Conservation (phyloP, 192 early-diverging fungal species). For the Linnemannia exigua region DNA sequence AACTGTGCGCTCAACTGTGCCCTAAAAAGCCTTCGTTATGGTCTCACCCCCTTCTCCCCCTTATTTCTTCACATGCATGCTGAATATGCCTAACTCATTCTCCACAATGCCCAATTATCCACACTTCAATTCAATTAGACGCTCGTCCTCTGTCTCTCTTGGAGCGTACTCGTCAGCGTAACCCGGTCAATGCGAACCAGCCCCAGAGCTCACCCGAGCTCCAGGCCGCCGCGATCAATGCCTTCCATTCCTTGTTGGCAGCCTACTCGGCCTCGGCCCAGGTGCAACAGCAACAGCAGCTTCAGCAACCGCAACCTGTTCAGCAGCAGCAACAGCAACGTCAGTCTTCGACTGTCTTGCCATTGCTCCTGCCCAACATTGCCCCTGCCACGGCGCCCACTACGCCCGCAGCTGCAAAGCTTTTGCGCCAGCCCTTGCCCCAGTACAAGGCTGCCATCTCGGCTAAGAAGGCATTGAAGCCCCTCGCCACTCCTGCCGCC, state of each 20-base stretch:
- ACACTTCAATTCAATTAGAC: constrained; percentile 12
- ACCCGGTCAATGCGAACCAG: constrained; percentile 36
- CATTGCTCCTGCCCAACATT: constrained; percentile 58
- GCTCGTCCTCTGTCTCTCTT: constrained; percentile 52
- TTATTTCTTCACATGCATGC: background rate
- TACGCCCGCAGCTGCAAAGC: constrained; percentile 62
- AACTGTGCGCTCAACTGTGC: background rate
- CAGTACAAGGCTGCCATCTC: constrained; percentile 49
- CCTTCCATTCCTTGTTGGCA: constrained; percentile 56
- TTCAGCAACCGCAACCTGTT: constrained; percentile 59
- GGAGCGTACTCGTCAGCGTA: constrained; percentile 56
- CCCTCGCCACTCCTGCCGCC: constrained; percentile 13
- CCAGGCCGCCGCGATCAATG: constrained; percentile 58
- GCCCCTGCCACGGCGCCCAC: constrained; percentile 61
- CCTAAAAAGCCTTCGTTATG: background rate
- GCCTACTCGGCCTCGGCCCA: constrained; percentile 57
- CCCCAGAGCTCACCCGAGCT: constrained; percentile 38
- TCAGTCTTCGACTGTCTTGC: constrained; percentile 46
- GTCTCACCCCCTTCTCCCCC: background rate
- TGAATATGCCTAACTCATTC: background rate
- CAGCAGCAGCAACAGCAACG: constrained; percentile 50
- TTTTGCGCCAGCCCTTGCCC: constrained; percentile 57
- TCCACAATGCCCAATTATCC: constrained; percentile 2
- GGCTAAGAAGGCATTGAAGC: constrained; percentile 35
- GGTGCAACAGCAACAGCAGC: constrained; percentile 59